A percentile compares a stretch with the other conserved stretches of the same genome.
Conservation (phyloP, 345 rosid species). For the Sisymbrium altissimum region DNA sequence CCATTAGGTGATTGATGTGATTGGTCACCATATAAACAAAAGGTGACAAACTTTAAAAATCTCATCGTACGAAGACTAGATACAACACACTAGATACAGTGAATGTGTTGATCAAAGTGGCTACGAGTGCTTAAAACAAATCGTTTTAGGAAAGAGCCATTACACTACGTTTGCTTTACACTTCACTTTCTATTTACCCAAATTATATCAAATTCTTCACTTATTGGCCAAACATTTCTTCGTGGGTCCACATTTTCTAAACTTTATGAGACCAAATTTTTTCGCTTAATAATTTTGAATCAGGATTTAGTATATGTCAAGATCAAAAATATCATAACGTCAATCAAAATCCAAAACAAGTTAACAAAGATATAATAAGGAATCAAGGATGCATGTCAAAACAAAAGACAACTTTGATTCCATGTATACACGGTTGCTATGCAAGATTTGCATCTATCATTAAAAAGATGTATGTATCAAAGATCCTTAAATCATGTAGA, state of each 20-base stretch:
- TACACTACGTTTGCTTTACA: slow-evolving; percentile 24
- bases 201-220: background rate
- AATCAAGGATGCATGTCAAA: background rate
- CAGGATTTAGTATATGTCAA: slow-evolving; percentile 6
- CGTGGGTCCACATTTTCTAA: slow-evolving; percentile 16
- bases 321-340: background rate
- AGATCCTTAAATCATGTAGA: background rate
- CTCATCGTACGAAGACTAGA: slow-evolving; percentile 3
- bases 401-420: background rate
- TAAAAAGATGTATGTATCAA: background rate
- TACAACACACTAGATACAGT: slow-evolving; percentile 23
- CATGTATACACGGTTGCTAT: background rate
- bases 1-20: slow-evolving; percentile 25
- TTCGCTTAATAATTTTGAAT: background rate
- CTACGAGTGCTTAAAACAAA: background rate
- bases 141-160: slow-evolving; percentile 16
- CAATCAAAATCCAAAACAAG: slow-evolving; percentile 10
- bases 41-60: slow-evolving; percentile 8
- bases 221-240: slow-evolving; percentile 27
- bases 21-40: slow-evolving; percentile 18
- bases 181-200: slow-evolving; percentile 15
- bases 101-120: slow-evolving; percentile 24
- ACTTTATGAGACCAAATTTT: slow-evolving; percentile 15
- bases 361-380: background rate
- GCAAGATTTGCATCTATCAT: background rate